Conservation (phyloP, 2,329 filamentous ascomycete genomes). For the Aureobasidium sp. region DNA sequence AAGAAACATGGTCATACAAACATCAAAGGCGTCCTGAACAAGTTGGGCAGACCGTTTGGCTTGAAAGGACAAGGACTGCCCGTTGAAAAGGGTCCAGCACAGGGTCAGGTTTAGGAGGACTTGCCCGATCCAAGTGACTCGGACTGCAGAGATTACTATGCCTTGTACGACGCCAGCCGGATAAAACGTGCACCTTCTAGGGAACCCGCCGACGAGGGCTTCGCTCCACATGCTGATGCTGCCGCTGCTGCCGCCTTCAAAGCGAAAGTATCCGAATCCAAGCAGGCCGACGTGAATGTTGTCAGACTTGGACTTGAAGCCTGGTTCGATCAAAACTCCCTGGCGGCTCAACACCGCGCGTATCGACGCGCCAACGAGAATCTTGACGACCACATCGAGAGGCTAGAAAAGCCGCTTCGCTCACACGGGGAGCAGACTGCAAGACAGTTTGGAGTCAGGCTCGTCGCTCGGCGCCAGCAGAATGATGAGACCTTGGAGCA, state of each 20-base stretch:
- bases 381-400: background rate
- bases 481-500: background rate
- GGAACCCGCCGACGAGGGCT: no score
- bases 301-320: background rate
- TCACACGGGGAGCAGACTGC: background rate
- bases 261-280: background rate
- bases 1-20: constrained; percentile 18
- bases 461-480: background rate
- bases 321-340: background rate
- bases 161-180: background rate
- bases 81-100: background rate
- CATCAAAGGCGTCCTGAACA: constrained; percentile 36
- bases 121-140: background rate
- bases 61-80: background rate
- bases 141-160: no score
- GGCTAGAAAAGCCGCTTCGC: background rate
- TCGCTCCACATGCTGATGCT: background rate
- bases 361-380: background rate
- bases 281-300: background rate
- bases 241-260: background rate
- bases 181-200: background rate
- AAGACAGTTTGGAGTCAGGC: background rate
- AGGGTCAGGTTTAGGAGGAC: background rate
- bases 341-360: background rate
- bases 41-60: constrained; percentile 34